Conservation (phyloP, 768 basidiomycete species). For the Chalciporus pseudorubinellus region DNA sequence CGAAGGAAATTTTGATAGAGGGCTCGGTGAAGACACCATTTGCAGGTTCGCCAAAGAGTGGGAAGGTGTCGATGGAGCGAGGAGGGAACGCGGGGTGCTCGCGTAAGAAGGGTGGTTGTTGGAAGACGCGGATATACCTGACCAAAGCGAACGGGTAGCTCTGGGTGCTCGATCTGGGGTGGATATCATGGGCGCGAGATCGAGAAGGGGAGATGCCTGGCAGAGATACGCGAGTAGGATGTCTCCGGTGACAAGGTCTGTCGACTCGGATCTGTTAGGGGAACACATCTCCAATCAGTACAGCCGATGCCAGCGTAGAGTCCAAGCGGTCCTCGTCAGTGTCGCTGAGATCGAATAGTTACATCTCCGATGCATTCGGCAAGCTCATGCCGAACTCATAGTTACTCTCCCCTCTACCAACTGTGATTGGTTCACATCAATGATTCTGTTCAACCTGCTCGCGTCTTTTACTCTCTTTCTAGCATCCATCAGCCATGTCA, state of each 20-base stretch:
- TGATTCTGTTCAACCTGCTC: slow-evolving; percentile 25
- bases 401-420: neutral
- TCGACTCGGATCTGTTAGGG: neutral
- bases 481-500: slow-evolving; percentile 32
- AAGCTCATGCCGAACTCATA: slow-evolving; percentile 19
- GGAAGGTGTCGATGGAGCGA: slow-evolving; percentile 15
- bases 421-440: slow-evolving; percentile 8
- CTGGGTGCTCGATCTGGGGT: slow-evolving; percentile 14
- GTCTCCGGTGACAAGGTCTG: slow-evolving; percentile 9
- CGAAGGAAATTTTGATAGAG: slow-evolving; percentile 20
- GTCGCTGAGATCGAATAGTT: slow-evolving; percentile 17
- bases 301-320: too few relatives aligned
- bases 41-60: slow-evolving; percentile 5
- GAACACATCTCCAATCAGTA: neutral
- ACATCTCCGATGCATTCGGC: slow-evolving; percentile 19
- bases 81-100: slow-evolving; percentile 9
- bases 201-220: slow-evolving; percentile 1
- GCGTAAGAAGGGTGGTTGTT: neutral
- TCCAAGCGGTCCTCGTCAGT: too few relatives aligned
- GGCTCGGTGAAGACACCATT: slow-evolving; percentile 28
- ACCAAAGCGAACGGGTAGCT: neutral
- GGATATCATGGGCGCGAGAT: slow-evolving; percentile 4
- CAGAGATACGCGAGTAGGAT: slow-evolving; percentile 7
- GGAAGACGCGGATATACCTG: neutral
- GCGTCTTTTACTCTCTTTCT: slow-evolving; percentile 26